Base-by-base conservation (phyloP, 1,139 yeast genomes). In the Kluyveromyces marxianus region DNA sequence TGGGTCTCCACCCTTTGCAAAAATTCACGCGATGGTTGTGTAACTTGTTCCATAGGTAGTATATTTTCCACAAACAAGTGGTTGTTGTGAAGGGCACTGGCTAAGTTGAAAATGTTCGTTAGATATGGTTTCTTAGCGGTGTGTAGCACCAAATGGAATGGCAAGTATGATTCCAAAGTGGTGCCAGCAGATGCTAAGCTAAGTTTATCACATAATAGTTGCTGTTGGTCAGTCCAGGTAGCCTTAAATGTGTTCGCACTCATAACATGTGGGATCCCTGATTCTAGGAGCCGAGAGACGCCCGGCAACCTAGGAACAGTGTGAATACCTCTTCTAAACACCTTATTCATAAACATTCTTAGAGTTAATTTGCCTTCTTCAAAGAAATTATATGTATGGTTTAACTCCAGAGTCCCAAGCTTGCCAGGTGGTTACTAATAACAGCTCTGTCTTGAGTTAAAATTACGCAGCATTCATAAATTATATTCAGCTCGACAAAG, bases 41-140 rank as follows among this genome's bases (percentile, higher is more conserved):
- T 69, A 26, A 58, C 53, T 38, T 44, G 47, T 51, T 66, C 58
- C 27, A 69, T 55, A 4, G 67, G 63, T 10, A 55, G 43, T 49
- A 90, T 72, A 58, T 86, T 85, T 63, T 84, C 81, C 62, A 89
- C 80, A 58, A 85, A 88, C 49, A 92, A 74, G 68, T 92, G 98
- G 69, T 92, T 92, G 69, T 89, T 90, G 69, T 86, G 95, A 2
- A 90, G 83, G 64, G 86, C 96, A 3, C 96, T 85, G 8, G 98
- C 97, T 60, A 75, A 79, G 68, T 89, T 94, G 73, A 83, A 90
- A 10, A 84, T 70, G 48, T 79, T 78, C 37, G 90, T 83, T 57
- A 78, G 78, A 37, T 81, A 78, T 32, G 86, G 74, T 55, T 79
- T 79, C 58, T 78, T 77, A 6, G 94, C 86, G 1, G 95, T 80